Evolutionary conservation across 805 yeast genomes (phyloP).

Genomic region (Myxozyma sirexii): DNA sequence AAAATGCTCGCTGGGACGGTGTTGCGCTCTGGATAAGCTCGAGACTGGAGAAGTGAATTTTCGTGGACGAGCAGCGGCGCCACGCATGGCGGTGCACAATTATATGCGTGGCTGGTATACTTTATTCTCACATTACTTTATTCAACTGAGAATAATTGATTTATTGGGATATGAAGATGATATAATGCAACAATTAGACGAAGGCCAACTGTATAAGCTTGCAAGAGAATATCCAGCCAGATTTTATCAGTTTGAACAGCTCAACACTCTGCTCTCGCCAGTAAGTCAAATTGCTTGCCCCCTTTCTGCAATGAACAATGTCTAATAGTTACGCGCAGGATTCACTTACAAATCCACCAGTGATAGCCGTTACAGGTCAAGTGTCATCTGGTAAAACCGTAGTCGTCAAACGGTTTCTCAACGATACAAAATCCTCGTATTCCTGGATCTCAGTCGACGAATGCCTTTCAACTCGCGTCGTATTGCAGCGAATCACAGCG

Average conservation of each 20-base stretch:
- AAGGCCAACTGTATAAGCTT: slow-evolving; percentile 4
- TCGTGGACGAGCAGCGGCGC: slow-evolving; percentile 4
- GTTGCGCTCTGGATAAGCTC: too few species aligned
- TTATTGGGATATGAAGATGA: too few species aligned
- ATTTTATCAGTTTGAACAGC: slow-evolving; percentile 17
- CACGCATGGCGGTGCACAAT: not conserved
- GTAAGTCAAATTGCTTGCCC: slow-evolving; percentile 1
- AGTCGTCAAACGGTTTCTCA: slow-evolving; percentile 13
- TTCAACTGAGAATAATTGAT: not conserved
- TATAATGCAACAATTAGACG: slow-evolving; percentile 5
- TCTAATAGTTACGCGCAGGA: slow-evolving; percentile 8
- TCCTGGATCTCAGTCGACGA: slow-evolving; percentile 31
- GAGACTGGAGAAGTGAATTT: not conserved
- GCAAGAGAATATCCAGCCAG: slow-evolving; percentile 20
- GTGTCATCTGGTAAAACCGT: slow-evolving; percentile 20
- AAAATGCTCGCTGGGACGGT: too few species aligned
- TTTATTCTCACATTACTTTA: too few species aligned
- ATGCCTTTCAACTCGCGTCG: slow-evolving; percentile 16
- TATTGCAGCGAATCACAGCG: slow-evolving; percentile 21
- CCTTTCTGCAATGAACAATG: not conserved
- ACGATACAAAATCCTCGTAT: slow-evolving; percentile 3
- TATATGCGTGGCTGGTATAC: slow-evolving; percentile 1
- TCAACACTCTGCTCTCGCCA: slow-evolving; percentile 15
- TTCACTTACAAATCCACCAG: slow-evolving; percentile 17
- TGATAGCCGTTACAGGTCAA: slow-evolving; percentile 17